A percentile compares a stretch with the other conserved stretches of the same genome.
Conservation (phyloP, 2,329 filamentous ascomycete species). For the Dendrostoma leiphaemia region DNA sequence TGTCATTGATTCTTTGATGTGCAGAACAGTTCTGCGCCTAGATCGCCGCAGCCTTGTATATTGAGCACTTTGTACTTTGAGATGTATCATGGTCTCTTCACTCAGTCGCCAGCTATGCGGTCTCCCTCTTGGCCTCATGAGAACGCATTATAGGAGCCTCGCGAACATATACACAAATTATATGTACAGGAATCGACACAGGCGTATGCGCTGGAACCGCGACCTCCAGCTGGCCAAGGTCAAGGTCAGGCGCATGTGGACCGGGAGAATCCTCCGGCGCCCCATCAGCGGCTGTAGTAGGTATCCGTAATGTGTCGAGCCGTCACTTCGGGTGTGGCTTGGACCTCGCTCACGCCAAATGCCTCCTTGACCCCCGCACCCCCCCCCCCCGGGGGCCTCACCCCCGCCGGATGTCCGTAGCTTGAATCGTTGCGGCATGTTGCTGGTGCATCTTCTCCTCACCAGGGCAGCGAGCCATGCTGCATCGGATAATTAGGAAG, state of each 20-base stretch:
- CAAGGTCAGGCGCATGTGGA: neutral
- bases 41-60: too few species aligned
- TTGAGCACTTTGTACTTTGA: too few species aligned
- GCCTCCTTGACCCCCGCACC: neutral
- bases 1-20: too few species aligned
- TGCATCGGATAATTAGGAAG: neutral
- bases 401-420: too few species aligned
- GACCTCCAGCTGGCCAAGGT: neutral
- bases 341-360: neutral
- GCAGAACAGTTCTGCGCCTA: too few species aligned
- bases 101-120: too few species aligned
- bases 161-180: conserved; percentile 34
- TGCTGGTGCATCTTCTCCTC: neutral
- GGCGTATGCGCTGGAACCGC: neutral
- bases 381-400: too few species aligned
- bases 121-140: too few species aligned
- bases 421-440: neutral
- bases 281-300: neutral
- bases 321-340: too few species aligned
- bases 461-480: neutral
- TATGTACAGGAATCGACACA: too few species aligned
- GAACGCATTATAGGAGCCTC: too few species aligned
- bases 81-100: too few species aligned
- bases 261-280: neutral
- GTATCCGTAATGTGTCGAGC: neutral